Percentiles rank a stretch among this genome's conserved stretches.
Conservation (phyloP, 345 rosid genomes). For the Zanthoxylum bungeanum region DNA sequence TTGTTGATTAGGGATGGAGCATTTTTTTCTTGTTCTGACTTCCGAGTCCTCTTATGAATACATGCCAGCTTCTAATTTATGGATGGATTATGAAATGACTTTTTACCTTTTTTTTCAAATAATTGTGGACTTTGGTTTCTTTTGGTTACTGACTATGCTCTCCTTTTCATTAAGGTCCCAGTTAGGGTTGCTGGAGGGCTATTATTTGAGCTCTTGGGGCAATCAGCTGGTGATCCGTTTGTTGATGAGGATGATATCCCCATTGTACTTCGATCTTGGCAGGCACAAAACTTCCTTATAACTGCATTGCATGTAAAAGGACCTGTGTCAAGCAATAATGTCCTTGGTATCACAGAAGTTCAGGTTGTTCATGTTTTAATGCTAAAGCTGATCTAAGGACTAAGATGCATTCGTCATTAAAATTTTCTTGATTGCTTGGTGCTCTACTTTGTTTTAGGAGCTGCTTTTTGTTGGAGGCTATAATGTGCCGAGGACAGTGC, state of each 20-base stretch:
- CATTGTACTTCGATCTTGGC: slow-evolving; percentile 92
- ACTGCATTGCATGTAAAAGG: slow-evolving; percentile 86
- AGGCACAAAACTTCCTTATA: slow-evolving; percentile 85
- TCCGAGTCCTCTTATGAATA: not conserved
- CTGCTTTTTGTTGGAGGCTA: slow-evolving; percentile 81
- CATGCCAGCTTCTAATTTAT: not conserved
- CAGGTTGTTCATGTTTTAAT: slow-evolving; percentile 51
- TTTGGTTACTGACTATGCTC: slow-evolving; percentile 9
- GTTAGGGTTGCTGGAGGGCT: slow-evolving; percentile 99
- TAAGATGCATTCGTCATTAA: not conserved
- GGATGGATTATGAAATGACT: not conserved
- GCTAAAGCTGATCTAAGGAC: not conserved
- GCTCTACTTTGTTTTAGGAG: slow-evolving; percentile 47
- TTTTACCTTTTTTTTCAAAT: not conserved
- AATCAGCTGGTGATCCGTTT: slow-evolving; percentile 91
- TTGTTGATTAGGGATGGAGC: not conserved
- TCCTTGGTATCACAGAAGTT: slow-evolving; percentile 86
- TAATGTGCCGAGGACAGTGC: slow-evolving; percentile 77
- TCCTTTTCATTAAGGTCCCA: slow-evolving; percentile 53
- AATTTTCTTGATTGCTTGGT: slow-evolving; percentile 2
- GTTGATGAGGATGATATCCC: slow-evolving; percentile 93
- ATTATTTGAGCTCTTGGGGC: slow-evolving; percentile 93
- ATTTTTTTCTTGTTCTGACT: not conserved
- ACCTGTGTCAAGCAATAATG: slow-evolving; percentile 44
- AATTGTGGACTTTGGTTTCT: slow-evolving; percentile 12